Evolutionary conservation across 768 basidiomycete species (phyloP), one percentile per base, ranked within the genome.

Genomic region (Pleurotus tuoliensis): DNA sequence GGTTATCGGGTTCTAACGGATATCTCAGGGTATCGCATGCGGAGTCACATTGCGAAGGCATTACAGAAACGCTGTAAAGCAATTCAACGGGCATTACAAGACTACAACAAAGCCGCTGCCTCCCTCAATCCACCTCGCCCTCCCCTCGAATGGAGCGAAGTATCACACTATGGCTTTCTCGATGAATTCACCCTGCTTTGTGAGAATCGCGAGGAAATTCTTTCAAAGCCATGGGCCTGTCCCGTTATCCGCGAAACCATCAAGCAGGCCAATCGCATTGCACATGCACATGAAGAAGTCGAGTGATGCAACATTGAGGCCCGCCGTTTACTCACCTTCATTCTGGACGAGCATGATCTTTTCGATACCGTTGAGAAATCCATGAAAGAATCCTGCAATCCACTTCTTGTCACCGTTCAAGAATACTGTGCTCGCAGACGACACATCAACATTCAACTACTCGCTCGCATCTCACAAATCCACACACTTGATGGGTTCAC

Each of bases 41-140:
- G n/a, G n/a, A n/a, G n/a, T n/a, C n/a, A 71, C 54, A 71, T 73
- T 11, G 56, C 65, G 1, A 70, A 73, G 53, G 67, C 61, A 0
- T 53, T 72, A 0, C 61, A 67, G 46, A 55, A 58, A 0, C 60
- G 65, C 11, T 66, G 61, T 1, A 53, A 66, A 13, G 66, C 69
- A 1, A 67, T 73, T 43, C 56, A 53, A 6, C 67, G 58, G n/a
- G 67, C 69, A 0, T 58, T 73, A 15, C 44, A 41, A 0, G 43
- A 58, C 27, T 71, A 70, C 59, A 73, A 71, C 48, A 39, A 38
- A 0, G 59, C 57, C 11, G 67, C 69, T 4, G 48, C 45, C 1
- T 44, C 60, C 3, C 64, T 64, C 5, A 56, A 63, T 13, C 62
- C 61, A 2, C 64, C 64, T 1, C 50, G 30, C 12, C 49, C 62